Conservation (phyloP, 1,139 yeast species). For the Pichia sp. region DNA sequence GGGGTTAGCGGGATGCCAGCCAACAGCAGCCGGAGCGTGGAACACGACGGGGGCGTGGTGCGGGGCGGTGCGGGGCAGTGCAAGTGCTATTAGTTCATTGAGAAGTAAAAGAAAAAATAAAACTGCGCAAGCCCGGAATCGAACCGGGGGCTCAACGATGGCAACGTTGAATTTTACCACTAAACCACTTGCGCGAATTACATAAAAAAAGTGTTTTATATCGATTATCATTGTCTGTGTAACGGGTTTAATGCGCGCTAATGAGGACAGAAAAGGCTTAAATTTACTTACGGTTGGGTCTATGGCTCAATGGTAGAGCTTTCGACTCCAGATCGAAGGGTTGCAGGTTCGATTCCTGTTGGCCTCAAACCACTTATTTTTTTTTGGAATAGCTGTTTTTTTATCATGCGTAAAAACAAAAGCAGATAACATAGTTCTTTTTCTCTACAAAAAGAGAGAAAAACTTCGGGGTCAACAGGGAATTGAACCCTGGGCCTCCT, state of each 20-base stretch:
- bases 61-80: background rate
- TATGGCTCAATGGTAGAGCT: slow-evolving; percentile 94
- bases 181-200: slow-evolving; percentile 17
- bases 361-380: slow-evolving; percentile 32
- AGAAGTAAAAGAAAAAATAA: background rate
- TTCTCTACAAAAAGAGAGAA: slow-evolving; percentile 3
- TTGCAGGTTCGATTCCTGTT: slow-evolving; percentile 48
- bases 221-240: background rate
- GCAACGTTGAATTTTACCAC: slow-evolving; percentile 20
- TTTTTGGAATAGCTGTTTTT: no score
- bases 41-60: background rate
- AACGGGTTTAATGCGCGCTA: no score
- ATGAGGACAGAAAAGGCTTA: no score
- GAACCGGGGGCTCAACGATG: slow-evolving; percentile 21
- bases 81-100: no score
- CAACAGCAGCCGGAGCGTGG: background rate
- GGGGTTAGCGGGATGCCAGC: background rate
- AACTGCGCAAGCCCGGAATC: slow-evolving; percentile 18
- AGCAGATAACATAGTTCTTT: no score
- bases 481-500: slow-evolving; percentile 34
- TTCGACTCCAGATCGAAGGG: slow-evolving; percentile 69
- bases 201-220: no score
- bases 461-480: no score
- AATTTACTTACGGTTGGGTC: slow-evolving; percentile 43
- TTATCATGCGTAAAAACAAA: no score